These are phyloP conservation scores for Saxophila tyrrhenica DNA, from an alignment of 495 filamentous ascomycete species.

Conservation along the genomic window DNA sequence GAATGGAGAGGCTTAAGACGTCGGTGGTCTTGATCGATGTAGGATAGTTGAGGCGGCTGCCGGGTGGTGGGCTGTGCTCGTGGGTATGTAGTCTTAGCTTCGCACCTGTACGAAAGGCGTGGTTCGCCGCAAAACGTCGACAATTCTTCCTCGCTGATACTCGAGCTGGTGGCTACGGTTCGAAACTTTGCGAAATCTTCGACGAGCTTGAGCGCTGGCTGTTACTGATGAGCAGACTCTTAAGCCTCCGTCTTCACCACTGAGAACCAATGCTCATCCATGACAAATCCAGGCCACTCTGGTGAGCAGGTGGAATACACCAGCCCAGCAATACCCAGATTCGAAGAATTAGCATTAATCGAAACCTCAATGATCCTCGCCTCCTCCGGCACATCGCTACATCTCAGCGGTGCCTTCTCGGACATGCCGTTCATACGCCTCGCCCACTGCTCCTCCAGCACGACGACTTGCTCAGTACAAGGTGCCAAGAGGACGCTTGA, in stretches of 20 bases:
- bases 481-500: background rate
- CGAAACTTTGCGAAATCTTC: too few relatives aligned
- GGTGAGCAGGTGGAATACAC: background rate
- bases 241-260: background rate
- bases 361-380: background rate
- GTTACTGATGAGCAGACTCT: too few relatives aligned
- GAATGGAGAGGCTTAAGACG: too few relatives aligned
- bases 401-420: background rate
- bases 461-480: background rate
- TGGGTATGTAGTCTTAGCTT: too few relatives aligned
- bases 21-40: too few relatives aligned
- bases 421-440: background rate
- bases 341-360: background rate
- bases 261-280: background rate
- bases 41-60: too few relatives aligned
- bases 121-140: too few relatives aligned
- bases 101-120: too few relatives aligned
- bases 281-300: background rate
- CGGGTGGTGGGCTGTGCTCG: too few relatives aligned
- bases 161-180: too few relatives aligned
- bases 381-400: background rate
- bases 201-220: too few relatives aligned
- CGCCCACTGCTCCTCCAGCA: background rate
- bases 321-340: background rate
- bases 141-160: too few relatives aligned